Evolutionary conservation across 805 yeast genomes (phyloP), one percentile per base, ranked within the genome.

Genomic region (Nakazawaea ishiwadae): DNA sequence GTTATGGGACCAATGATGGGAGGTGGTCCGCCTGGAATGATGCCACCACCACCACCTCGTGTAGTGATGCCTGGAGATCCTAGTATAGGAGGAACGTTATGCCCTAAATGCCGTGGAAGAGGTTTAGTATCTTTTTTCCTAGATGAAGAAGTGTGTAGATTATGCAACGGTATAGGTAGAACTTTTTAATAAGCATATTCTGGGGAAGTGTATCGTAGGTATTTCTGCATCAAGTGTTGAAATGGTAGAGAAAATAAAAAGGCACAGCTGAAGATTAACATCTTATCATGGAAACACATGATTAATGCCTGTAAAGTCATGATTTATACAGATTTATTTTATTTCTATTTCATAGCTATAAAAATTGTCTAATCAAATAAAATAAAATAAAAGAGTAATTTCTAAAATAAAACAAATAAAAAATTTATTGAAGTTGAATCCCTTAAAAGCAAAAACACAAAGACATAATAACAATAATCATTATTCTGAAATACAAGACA

Each of bases 1-100:
- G 30, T 28, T 6, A 35, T 17, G 21, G 35, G 34, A 24, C 32
- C n/a, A 12, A 28, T 39, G 33, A 35, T 21, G 10, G 42, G 30
- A 18, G 35, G 14, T 11, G 31, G 28, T 11, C 45, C 48, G 4
- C 48, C 50, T 21, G 47, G 50, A 31, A 27, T 49, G 27, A 59
- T 58, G 4, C 46, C 37, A 15, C n/a, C 29, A 30, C 37, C 29
- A 17, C 53, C 57, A 3, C 69, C 77, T 1, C 38, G 71, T 15
- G 60, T 74, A 12, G 82, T 84, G 1, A 55, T 53, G 16, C 93
- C 95, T 0, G 95, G 95, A 2, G 95, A 86, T 51, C 91, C 93
- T 1, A 52, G 79, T 24, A 56, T 75, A 47, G 95, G 96, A 1
- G 95, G 96, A 1, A 57, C 68, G 0, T 49, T 81, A 3, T 87